Percentiles rank a stretch among this genome's conserved stretches.
Evolutionary conservation across 1,284 basidiomycete genomes (phyloP).

Genomic region (Ustilago nuda): DNA sequence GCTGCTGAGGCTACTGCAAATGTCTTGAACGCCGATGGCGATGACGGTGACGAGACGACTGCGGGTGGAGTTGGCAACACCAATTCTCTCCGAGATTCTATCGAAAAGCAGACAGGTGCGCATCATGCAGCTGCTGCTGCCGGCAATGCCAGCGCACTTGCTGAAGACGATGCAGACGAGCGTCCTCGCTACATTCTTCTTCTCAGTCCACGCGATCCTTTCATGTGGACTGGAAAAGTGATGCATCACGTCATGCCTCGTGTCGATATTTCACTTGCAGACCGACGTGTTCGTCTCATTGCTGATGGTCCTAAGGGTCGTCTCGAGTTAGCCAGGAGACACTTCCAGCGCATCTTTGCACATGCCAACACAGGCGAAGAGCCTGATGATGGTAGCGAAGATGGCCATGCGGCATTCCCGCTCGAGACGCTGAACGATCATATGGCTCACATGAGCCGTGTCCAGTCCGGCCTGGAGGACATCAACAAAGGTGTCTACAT

Average conservation of each 20-base stretch:
- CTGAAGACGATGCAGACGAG: conserved; percentile 68
- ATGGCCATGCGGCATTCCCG: conserved; percentile 60
- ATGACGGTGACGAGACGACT: conserved; percentile 35
- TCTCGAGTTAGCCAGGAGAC: conserved; percentile 81
- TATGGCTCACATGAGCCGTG: conserved; percentile 88
- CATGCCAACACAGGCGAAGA: conserved; percentile 16
- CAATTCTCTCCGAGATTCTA: conserved; percentile 34
- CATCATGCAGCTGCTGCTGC: neutral
- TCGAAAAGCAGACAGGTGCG: conserved; percentile 38
- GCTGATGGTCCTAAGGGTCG: conserved; percentile 81
- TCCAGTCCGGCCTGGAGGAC: conserved; percentile 90
- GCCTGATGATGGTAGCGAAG: conserved; percentile 62
- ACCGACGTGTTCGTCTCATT: conserved; percentile 64
- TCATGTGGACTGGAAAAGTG: conserved; percentile 90
- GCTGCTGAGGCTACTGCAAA: conserved; percentile 37
- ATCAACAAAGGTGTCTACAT: conserved; percentile 89
- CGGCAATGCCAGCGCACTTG: conserved; percentile 67
- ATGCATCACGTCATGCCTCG: conserved; percentile 73
- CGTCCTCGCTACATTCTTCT: conserved; percentile 81
- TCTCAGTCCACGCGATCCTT: conserved; percentile 85
- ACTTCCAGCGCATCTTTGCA: conserved; percentile 73
- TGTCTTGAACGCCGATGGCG: conserved; percentile 43
- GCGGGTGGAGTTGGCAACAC: conserved; percentile 22
- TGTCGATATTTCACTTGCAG: conserved; percentile 64
- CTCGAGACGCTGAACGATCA: conserved; percentile 79